A percentile compares a stretch with the other conserved stretches of the same genome.
Evolutionary conservation across 2,329 filamentous ascomycete genomes (phyloP).

Genomic region (Thelonectria olida): DNA sequence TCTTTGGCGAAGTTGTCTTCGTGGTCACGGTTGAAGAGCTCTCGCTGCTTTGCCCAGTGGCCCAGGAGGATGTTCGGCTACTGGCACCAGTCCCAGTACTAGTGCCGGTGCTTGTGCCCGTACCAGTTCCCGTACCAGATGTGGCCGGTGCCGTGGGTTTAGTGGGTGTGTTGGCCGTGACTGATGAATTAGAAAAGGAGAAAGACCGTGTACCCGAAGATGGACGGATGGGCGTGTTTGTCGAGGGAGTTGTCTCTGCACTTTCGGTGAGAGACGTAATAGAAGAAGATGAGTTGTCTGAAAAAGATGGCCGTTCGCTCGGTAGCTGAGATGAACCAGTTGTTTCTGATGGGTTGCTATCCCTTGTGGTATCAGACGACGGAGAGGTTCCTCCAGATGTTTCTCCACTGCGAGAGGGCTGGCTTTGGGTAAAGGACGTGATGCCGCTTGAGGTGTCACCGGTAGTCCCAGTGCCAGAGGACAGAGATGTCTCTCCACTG

Average conservation of each 20-base stretch:
- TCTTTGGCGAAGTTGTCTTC: background rate
- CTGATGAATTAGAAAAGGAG: slow-evolving; percentile 24
- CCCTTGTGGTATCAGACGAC: background rate
- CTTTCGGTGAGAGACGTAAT: background rate
- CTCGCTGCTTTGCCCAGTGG: background rate
- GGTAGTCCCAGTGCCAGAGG: no score
- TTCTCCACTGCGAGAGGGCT: background rate
- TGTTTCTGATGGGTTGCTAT: background rate
- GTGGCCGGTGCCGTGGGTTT: slow-evolving; percentile 21
- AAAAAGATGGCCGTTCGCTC: background rate
- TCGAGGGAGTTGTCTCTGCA: background rate
- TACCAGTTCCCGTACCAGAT: background rate
- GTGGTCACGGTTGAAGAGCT: background rate
- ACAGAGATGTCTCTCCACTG: background rate
- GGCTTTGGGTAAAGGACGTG: no score
- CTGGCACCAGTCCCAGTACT: no score
- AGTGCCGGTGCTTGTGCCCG: background rate
- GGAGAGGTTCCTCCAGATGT: background rate
- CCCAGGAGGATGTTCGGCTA: slow-evolving; percentile 5
- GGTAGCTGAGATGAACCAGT: background rate
- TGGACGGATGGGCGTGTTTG: slow-evolving; percentile 19
- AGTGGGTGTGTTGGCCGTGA: slow-evolving; percentile 16
- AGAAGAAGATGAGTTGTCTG: background rate
- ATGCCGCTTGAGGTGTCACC: no score
- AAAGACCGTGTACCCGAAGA: slow-evolving; percentile 28